Percentiles rank a stretch among this genome's conserved stretches.
Conservation (phyloP, 495 filamentous ascomycete genomes). For the Hyaloscypha variabilis region DNA sequence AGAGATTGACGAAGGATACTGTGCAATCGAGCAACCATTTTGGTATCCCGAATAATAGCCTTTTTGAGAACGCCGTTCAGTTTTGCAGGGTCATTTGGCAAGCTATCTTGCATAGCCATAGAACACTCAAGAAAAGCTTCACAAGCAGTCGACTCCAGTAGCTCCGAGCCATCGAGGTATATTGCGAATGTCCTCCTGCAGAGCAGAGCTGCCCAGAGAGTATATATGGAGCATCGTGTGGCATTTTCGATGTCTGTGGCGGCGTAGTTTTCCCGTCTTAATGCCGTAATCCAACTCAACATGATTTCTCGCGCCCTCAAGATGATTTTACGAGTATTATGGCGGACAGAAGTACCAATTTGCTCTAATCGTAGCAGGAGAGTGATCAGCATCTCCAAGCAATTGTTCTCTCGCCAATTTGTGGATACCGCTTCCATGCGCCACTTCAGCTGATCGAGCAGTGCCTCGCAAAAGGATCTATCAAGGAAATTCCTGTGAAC, state of each 20-base stretch:
- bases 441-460: constrained; percentile 43
- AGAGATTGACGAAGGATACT: constrained; percentile 27
- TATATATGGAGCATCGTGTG: constrained; percentile 39
- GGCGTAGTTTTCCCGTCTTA: constrained; percentile 47
- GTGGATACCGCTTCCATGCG: constrained; percentile 42
- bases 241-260: constrained; percentile 40
- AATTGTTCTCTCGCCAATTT: constrained; percentile 52
- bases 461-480: constrained; percentile 41
- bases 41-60: constrained; percentile 31
- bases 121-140: constrained; percentile 36
- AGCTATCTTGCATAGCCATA: constrained; percentile 32
- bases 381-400: constrained; percentile 52
- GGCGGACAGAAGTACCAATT: constrained; percentile 6
- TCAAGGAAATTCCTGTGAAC: constrained; percentile 51
- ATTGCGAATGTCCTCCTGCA: constrained; percentile 50
- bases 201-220: constrained; percentile 51
- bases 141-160: constrained; percentile 20
- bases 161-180: constrained; percentile 21
- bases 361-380: constrained; percentile 38
- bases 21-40: constrained; percentile 29
- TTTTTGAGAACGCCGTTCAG: constrained; percentile 24
- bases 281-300: constrained; percentile 43
- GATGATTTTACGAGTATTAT: constrained; percentile 22
- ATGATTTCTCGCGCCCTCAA: constrained; percentile 28
- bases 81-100: constrained; percentile 24